These are phyloP conservation scores for Breviolum minutum DNA, from an alignment of 73 alveolate genomes.

Conservation along the genomic window DNA sequence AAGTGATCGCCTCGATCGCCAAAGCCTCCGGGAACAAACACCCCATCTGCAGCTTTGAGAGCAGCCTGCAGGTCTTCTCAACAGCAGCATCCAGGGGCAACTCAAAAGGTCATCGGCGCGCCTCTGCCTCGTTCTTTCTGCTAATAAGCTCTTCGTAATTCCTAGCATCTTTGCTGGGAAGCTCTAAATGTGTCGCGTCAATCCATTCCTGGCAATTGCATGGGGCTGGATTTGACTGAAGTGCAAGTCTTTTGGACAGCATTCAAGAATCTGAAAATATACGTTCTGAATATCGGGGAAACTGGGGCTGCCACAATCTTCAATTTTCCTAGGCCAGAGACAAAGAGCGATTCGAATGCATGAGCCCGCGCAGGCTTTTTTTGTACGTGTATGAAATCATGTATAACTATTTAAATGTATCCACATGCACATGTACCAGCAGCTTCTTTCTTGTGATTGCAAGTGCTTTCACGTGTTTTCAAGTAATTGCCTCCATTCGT, in stretches of 20 bases:
- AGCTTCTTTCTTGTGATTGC: too few species aligned
- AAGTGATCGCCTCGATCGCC: slow-evolving; percentile 57
- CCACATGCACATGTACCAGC: too few species aligned
- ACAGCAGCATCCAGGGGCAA: neutral
- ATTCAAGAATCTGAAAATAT: neutral
- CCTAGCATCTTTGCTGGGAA: slow-evolving; percentile 25
- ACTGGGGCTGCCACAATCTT: slow-evolving; percentile 16
- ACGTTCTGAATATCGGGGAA: neutral
- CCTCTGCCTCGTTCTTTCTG: slow-evolving; percentile 28
- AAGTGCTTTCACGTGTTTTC: too few species aligned
- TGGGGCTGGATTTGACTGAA: neutral
- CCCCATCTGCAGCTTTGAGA: slow-evolving; percentile 72
- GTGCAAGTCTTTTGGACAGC: neutral
- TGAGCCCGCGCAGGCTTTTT: neutral
- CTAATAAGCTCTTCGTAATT: slow-evolving; percentile 50
- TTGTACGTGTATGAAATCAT: too few species aligned
- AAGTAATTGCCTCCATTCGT: neutral
- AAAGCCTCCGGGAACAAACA: slow-evolving; percentile 84
- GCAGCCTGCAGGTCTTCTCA: neutral
- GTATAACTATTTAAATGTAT: too few species aligned
- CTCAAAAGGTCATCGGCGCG: neutral
- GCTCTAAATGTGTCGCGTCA: slow-evolving; percentile 72
- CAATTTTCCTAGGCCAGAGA: slow-evolving; percentile 34
- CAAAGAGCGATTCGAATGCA: neutral
- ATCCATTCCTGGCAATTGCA: slow-evolving; percentile 42